Evolutionary conservation across 2,329 filamentous ascomycete species (phyloP).

Genomic region (Colletotrichum endophyticum): DNA sequence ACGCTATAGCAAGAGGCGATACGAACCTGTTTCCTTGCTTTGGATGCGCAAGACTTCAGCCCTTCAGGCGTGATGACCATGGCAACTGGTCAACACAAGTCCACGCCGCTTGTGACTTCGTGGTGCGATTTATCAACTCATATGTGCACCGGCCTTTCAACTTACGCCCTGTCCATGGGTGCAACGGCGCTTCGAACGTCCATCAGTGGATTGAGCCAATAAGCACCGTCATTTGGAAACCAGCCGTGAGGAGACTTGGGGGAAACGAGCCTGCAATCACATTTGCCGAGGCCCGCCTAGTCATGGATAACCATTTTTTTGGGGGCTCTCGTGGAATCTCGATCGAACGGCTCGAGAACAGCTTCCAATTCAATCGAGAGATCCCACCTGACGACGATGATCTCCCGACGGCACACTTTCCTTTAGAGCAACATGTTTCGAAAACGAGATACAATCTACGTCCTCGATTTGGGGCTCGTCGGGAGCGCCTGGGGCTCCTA

Average conservation of each 20-base stretch:
- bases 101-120: too few relatives aligned
- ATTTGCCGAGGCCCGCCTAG: background rate
- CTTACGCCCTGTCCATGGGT: accelerated
- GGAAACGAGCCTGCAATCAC: background rate
- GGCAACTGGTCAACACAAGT: too few relatives aligned
- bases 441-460: background rate
- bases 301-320: background rate
- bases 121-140: too few relatives aligned
- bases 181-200: too few relatives aligned
- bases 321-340: background rate
- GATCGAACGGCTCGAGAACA: background rate
- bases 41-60: too few relatives aligned
- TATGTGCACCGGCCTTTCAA: too few relatives aligned
- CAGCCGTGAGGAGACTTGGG: background rate
- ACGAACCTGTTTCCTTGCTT: too few relatives aligned
- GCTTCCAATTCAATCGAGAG: background rate
- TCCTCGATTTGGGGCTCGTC: background rate
- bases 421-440: background rate
- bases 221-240: background rate
- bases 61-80: too few relatives aligned
- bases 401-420: background rate
- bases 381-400: background rate
- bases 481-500: background rate
- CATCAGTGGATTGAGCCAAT: background rate
- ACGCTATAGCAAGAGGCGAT: too few relatives aligned